Conservation (phyloP, 257 asterid species). For the Rauvolfia tetraphylla region DNA sequence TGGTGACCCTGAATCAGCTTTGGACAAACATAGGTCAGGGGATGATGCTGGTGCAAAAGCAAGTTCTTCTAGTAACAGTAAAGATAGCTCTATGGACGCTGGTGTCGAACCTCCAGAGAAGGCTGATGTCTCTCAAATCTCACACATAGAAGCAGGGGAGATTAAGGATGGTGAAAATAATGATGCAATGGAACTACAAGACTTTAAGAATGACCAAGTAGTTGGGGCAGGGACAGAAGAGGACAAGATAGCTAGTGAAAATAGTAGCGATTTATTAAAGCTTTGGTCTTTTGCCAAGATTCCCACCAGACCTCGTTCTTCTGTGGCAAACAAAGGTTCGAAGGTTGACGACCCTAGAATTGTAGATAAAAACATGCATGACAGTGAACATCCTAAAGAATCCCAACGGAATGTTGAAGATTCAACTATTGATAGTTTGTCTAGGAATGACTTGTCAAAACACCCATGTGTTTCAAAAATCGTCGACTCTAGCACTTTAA, state of each 20-base stretch:
- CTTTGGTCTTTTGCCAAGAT: conserved; percentile 55
- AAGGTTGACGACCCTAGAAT: conserved; percentile 37
- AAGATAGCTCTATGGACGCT: conserved; percentile 31
- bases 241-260: conserved; percentile 36
- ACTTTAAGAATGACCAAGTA: conserved; percentile 29
- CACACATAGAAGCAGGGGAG: conserved; percentile 31
- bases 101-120: conserved; percentile 37
- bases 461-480: conserved; percentile 30
- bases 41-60: conserved; percentile 41
- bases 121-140: conserved; percentile 27
- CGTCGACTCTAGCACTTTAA: conserved; percentile 29
- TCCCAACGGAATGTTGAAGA: conserved; percentile 35
- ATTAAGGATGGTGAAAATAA: conserved; percentile 28
- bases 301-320: conserved; percentile 71
- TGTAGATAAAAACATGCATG: conserved; percentile 32
- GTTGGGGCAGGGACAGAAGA: conserved; percentile 20
- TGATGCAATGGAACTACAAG: conserved; percentile 30
- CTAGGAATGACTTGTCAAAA: conserved; percentile 36
- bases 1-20: conserved; percentile 33
- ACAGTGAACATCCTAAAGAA: conserved; percentile 39
- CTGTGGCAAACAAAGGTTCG: conserved; percentile 42
- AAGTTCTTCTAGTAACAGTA: conserved; percentile 26
- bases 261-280: conserved; percentile 45
- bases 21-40: conserved; percentile 29
- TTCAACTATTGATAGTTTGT: conserved; percentile 36